phyloP scores from a whole-genome alignment of 73 alveolate genomes.

The Paramecium caudatum region DNA sequence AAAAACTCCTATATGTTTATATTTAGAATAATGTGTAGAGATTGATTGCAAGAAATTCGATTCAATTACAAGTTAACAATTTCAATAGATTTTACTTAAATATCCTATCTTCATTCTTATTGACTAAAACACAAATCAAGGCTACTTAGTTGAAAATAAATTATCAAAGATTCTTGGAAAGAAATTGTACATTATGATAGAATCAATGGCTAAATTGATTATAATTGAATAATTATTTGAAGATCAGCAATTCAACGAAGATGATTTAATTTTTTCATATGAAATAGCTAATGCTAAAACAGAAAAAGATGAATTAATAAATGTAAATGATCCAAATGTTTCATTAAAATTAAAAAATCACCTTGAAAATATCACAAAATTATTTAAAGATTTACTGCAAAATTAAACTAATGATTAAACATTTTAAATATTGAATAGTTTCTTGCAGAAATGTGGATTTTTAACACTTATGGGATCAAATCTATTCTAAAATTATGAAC shows the following conservation, averaged over 20 bases:
- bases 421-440: not conserved
- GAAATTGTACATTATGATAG: no score
- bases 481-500: not conserved
- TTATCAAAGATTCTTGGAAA: not conserved
- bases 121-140: not conserved
- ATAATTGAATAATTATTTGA: no score
- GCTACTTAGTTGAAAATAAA: not conserved
- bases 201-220: no score
- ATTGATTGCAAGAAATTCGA: not conserved
- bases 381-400: not conserved
- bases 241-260: no score
- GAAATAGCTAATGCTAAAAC: not conserved
- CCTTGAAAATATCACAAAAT: not conserved
- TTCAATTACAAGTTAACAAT: not conserved
- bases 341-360: not conserved
- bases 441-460: not conserved
- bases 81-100: not conserved
- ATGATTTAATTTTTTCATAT: not conserved
- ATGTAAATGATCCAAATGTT: not conserved
- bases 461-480: not conserved
- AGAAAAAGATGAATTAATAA: not conserved
- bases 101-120: not conserved
- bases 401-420: slow-evolving; percentile 18
- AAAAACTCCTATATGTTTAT: no score
- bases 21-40: not conserved